Evolutionary conservation across 805 yeast genomes (phyloP).

Genomic region (Yamadazyma scolyti): DNA sequence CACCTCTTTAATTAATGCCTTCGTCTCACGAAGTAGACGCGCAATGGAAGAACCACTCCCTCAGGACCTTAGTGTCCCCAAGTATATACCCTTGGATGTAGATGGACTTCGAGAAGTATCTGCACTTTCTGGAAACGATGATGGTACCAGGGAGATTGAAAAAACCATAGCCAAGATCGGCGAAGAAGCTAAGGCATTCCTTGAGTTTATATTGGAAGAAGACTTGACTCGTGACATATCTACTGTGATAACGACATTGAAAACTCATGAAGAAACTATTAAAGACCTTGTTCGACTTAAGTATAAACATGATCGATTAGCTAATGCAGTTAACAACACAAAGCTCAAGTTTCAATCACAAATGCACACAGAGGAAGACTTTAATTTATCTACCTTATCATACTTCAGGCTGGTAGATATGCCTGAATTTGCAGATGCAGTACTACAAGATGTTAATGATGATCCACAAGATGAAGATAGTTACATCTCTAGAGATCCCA

Average conservation of each 20-base stretch:
- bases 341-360: constrained; percentile 2
- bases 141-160: too few species aligned
- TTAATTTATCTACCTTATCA: constrained; percentile 5
- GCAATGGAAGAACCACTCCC: too few species aligned
- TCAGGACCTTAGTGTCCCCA: constrained; percentile 7
- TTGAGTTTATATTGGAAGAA: constrained; percentile 9
- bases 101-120: constrained; percentile 2
- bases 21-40: too few species aligned
- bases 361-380: constrained; percentile 6
- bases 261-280: neutral
- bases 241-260: too few species aligned
- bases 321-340: neutral
- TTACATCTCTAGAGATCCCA: neutral
- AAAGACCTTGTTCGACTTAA: neutral
- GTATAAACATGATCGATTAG: constrained; percentile 1
- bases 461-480: neutral
- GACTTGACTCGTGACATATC: constrained; percentile 2
- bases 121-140: too few species aligned
- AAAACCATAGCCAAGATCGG: too few species aligned
- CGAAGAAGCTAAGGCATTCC: constrained; percentile 8
- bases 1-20: too few species aligned
- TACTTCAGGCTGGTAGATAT: constrained; percentile 1
- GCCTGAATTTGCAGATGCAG: constrained; percentile 1
- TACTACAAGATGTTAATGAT: constrained; percentile 2
- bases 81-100: constrained; percentile 8